Evolutionary conservation across 768 basidiomycete genomes (phyloP), one percentile per base, ranked within the genome.

Genomic region (Boletus subcaerulescens): DNA sequence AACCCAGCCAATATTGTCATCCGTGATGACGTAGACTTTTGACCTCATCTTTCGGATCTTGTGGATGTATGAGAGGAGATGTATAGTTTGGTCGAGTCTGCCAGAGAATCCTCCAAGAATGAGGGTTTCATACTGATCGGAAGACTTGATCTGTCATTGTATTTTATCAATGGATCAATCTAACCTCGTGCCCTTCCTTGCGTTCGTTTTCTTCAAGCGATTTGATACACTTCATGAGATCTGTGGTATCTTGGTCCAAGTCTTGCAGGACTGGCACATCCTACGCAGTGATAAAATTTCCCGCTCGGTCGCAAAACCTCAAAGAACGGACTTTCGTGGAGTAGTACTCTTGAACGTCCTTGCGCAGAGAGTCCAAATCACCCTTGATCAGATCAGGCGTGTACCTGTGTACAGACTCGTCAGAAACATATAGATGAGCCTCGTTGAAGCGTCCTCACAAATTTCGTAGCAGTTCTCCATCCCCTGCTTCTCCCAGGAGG

Each of bases 51-150:
- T 80, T 42, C 91, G 83, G 20, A 95, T 74, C 68, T 93, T 93
- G 71, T 94, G 83, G 2, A 98, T 72, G 45, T 87, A 81, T 3
- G 93, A 90, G 12, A 99, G 78, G 0, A 91, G 87, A 64, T 97
- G 94, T 5, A 95, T 77, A 0, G 94, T 97, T 64, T 99, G 97
- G 70, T 99, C 97, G 4, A 99, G 76, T 26, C 97, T 84, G 0
- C 97, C 97, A 5, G 89, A 80, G 3, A 99, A 75, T 0, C 97
- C 95, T 6, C 97, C 95, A 2, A 96, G 79, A 32, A 99, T 71
- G 45, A 98, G 71, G 22, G 91, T 77, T 46, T 87, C 83, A 59
- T 85, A 83, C 77, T 85, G 48, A 73, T 66, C 70, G 39, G 17
- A 17, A 47, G 11, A 26, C 22, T 53, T 32, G 42, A 33, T 42